Conservation (phyloP, 1,284 basidiomycete species). For the Leccinum discolor region DNA sequence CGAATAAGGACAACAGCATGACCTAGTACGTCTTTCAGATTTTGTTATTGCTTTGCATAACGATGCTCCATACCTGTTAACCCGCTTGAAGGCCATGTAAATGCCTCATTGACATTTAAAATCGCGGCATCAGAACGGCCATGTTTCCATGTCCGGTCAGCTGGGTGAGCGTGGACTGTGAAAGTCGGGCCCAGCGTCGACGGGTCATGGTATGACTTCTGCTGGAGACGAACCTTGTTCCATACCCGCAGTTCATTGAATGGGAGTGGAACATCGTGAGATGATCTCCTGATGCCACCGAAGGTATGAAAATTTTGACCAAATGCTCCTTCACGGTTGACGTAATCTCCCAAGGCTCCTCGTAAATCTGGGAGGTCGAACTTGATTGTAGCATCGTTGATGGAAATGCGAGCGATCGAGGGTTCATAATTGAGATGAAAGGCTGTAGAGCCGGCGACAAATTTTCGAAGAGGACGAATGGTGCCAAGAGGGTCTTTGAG, state of each 20-base stretch:
- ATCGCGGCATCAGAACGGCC: not conserved
- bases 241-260: not conserved
- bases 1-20: not conserved
- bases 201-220: not conserved
- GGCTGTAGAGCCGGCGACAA: not conserved
- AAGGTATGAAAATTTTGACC: not conserved
- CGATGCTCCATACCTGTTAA: not conserved
- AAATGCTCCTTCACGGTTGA: not conserved
- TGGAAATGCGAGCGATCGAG: not conserved
- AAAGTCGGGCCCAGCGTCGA: not conserved
- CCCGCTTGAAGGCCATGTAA: not conserved
- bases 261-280: not conserved
- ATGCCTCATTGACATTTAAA: not conserved
- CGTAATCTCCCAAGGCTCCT: not conserved
- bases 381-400: not conserved
- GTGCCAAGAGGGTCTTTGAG: not conserved
- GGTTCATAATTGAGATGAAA: not conserved
- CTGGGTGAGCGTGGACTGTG: not conserved
- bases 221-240: not conserved
- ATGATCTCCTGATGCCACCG: not conserved
- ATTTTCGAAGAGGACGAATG: not conserved
- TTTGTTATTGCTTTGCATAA: not conserved
- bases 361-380: not conserved
- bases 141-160: not conserved
- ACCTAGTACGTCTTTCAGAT: not conserved